Base-by-base conservation (phyloP, 177 flowering plant genomes). In the Telopea speciosissima region DNA sequence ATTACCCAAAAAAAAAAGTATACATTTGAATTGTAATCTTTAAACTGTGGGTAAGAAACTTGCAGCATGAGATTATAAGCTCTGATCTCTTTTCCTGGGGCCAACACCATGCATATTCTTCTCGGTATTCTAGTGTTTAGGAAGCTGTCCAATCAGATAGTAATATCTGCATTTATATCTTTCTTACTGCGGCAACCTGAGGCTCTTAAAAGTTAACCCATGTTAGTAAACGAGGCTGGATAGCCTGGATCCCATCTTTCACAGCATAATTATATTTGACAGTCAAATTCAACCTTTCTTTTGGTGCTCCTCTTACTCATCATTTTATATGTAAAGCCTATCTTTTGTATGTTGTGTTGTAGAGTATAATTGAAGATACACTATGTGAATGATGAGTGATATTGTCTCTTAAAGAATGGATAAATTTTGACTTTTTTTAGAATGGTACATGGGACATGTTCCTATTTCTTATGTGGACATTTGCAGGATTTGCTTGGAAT, bases 401-500 rank as follows among this genome's bases (percentile, higher is more conserved):
- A 45, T 0, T 33, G 40, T 45, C 19, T 45, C 8, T 45, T 45
- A 45, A 16, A 45, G 40, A 11, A 11, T 45, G 54, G 54, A 45
- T 11, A 3, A 45, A 45, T 45, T 45, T 45, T 45, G 54, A 2
- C 54, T 45, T 45, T 45, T 45, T 45, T 45, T 16, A 8, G 40
- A 7, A 13, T 45, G 3, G 54, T 44, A 44, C 49, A 16, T 45
- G 54, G 54, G 54, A 45, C 54, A 45, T 16, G 54, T 45, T 45
- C 54, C 54, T 45, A 45, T 45, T 45, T 45, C 54, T 45, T 45
- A 45, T 45, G 1, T 45, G 54, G 54, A 45, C 2, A 45, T 45
- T 45, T 79, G 83, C 91, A 91, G 97, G 97, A 91, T 79, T 81
- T 89, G 73, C 85, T 91, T 49, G 97, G 97, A 24, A 89, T 91